phyloP scores from a whole-genome alignment of 192 early-diverging fungal species.

The Coemansia pectinata region DNA sequence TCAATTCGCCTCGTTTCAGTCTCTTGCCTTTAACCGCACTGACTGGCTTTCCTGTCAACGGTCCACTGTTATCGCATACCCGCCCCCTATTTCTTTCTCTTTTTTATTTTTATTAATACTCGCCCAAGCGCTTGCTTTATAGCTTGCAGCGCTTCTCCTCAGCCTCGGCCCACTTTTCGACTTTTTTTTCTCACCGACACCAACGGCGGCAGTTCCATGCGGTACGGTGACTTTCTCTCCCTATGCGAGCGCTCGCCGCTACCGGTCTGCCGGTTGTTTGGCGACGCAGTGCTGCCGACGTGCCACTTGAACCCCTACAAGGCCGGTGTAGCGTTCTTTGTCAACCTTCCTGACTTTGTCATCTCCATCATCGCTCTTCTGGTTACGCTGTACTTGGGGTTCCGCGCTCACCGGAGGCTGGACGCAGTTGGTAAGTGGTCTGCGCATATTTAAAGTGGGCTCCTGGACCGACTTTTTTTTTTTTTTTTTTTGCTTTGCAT shows the following conservation, averaged over 20 bases:
- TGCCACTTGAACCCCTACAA: constrained; percentile 31
- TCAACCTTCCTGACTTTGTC: constrained; percentile 56
- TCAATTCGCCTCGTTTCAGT: constrained; percentile 3
- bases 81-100: too few relatives aligned
- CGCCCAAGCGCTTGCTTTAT: neutral
- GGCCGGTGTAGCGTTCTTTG: constrained; percentile 21
- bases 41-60: neutral
- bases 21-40: neutral
- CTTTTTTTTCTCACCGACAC: neutral
- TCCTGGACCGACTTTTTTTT: neutral
- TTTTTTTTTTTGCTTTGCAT: neutral
- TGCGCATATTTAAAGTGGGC: neutral
- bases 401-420: constrained; percentile 50
- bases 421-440: constrained; percentile 55
- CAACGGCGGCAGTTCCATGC: constrained; percentile 32
- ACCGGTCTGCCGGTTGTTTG: constrained; percentile 52
- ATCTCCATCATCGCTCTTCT: constrained; percentile 48
- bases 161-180: neutral
- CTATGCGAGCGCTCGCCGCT: constrained; percentile 53
- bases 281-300: constrained; percentile 27
- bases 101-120: constrained; percentile 1
- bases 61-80: neutral
- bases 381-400: constrained; percentile 42
- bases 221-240: constrained; percentile 54
- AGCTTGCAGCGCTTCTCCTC: neutral